Percentiles rank a stretch among this genome's conserved stretches.
These are phyloP conservation scores for Aspergillus ostianus DNA, from an alignment of 495 filamentous ascomycete species.

Conservation along the genomic window DNA sequence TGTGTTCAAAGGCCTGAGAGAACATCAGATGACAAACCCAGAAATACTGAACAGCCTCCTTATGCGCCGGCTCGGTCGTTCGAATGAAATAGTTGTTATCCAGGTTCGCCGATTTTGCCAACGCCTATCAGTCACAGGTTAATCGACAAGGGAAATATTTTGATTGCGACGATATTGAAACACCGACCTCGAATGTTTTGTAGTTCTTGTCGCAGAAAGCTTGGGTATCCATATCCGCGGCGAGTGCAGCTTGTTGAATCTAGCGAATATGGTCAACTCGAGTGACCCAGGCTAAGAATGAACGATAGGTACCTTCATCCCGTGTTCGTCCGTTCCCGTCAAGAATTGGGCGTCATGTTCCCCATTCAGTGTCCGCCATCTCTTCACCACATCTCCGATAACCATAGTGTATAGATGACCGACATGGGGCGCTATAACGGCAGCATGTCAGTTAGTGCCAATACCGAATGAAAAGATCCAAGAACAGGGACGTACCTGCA, in stretches of 20 bases:
- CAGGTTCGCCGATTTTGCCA: conserved; percentile 67
- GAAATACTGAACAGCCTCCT: conserved; percentile 84
- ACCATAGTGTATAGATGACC: conserved; percentile 94
- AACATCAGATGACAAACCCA: conserved; percentile 58
- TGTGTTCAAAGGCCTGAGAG: neutral
- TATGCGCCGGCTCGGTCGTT: conserved; percentile 80
- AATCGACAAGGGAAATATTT: neutral
- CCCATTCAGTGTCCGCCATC: conserved; percentile 82
- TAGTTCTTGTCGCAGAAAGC: conserved; percentile 60
- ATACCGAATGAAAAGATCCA: neutral
- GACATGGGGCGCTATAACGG: conserved; percentile 76
- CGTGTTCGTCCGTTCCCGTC: conserved; percentile 97
- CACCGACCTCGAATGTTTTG: conserved; percentile 46
- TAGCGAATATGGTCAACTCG: conserved; percentile 29
- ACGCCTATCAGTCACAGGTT: conserved; percentile 35
- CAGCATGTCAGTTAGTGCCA: neutral
- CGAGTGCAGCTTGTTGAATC: conserved; percentile 80
- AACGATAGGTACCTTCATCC: conserved; percentile 66
- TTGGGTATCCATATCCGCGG: conserved; percentile 60
- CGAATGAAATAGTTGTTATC: conserved; percentile 83
- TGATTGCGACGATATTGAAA: neutral
- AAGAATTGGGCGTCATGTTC: conserved; percentile 64
- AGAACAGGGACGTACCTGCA: conserved; percentile 58
- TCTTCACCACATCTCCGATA: conserved; percentile 84
- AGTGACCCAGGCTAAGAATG: neutral